These are phyloP conservation scores for Phialemoniopsis sp. DNA, from an alignment of 2,329 filamentous ascomycete species.

Conservation along the genomic window DNA sequence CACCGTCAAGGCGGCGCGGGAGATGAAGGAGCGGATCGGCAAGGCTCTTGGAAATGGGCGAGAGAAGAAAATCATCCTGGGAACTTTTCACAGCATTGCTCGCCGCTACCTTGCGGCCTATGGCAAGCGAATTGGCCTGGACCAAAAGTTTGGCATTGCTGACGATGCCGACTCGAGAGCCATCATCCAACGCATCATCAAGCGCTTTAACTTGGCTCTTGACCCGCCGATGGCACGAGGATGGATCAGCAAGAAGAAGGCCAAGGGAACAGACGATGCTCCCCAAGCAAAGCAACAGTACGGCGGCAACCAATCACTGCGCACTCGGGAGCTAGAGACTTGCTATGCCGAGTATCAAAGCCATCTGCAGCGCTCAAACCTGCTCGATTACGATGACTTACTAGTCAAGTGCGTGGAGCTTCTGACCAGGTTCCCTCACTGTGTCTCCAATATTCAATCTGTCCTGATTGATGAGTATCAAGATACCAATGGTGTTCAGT, in stretches of 20 bases:
- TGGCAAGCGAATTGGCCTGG: conserved; percentile 77
- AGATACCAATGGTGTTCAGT: conserved; percentile 93
- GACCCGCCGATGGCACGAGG: conserved; percentile 68
- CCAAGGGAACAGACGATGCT: conserved; percentile 36
- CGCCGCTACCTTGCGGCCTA: conserved; percentile 80
- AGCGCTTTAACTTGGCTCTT: conserved; percentile 62
- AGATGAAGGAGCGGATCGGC: conserved; percentile 88
- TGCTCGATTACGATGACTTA: conserved; percentile 93
- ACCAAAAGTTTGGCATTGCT: conserved; percentile 84
- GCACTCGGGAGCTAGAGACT: conserved; percentile 57
- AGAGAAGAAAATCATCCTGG: conserved; percentile 75
- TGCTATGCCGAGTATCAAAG: conserved; percentile 75
- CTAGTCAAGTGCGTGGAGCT: conserved; percentile 80
- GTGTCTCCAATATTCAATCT: conserved; percentile 83
- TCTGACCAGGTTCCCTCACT: conserved; percentile 67
- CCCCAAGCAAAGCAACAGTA: conserved; percentile 31
- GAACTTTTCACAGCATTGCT: conserved; percentile 93
- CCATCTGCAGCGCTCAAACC: conserved; percentile 69
- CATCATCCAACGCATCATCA: conserved; percentile 79
- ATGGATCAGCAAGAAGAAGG: conserved; percentile 70
- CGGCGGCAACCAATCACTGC: conserved; percentile 11
- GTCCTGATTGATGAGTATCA: conserved; percentile 97
- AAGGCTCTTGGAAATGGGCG: conserved; percentile 73
- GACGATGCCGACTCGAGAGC: conserved; percentile 76
- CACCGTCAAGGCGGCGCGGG: conserved; percentile 87